Evolutionary conservation across 768 basidiomycete genomes (phyloP), one percentile per base, ranked within the genome.

Genomic region (Agaricus blazei): DNA sequence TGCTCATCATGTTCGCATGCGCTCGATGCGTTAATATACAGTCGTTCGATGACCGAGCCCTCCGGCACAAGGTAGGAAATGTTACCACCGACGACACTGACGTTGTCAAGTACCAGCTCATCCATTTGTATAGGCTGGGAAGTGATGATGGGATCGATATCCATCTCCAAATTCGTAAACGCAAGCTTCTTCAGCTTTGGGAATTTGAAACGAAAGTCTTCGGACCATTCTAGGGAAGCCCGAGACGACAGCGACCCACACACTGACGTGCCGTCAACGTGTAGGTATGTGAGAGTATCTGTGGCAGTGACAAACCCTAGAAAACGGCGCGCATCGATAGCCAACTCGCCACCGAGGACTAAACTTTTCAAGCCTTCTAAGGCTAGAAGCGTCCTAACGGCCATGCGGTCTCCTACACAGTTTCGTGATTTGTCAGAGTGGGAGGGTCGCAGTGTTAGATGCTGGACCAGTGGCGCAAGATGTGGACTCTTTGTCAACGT

Each of bases 171-270:
- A 56, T 73, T 62, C 34, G 72, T 72, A 29, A 83, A 65, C 36
- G 69, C 69, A 53, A 84, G 70, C 41, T 62, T 70, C 58, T 64
- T 67, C 29, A 83, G 71, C 53, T 64, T 70, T 8, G 72, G 66
- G 59, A 83, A 81, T 44, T 68, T 71, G 65, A 71, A 73, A 2
- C 72, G 68, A n/a, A 81, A 63, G 37, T 65, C 66, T 50, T 82
- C 79, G 60, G 82, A 79, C 81, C 81, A 83, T 58, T 77, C 75
- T 59, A 84, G 62, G 15, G 78, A 78, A 1, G 77, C 68, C 26
- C 58, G 64, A 15, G 59, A 49, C 48, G 58, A 58, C 36, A 70
- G 52, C 24, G 64, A 63, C 41, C 63, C 51, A n/a, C 58, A 53
- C 11, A 73, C 51, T 48, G 70, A 56, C 46, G 65, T 69, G 8